Percentiles rank a stretch among this genome's conserved stretches.
phyloP scores from a whole-genome alignment of 108 stramenopile species.

The Skeletonema costatum region DNA sequence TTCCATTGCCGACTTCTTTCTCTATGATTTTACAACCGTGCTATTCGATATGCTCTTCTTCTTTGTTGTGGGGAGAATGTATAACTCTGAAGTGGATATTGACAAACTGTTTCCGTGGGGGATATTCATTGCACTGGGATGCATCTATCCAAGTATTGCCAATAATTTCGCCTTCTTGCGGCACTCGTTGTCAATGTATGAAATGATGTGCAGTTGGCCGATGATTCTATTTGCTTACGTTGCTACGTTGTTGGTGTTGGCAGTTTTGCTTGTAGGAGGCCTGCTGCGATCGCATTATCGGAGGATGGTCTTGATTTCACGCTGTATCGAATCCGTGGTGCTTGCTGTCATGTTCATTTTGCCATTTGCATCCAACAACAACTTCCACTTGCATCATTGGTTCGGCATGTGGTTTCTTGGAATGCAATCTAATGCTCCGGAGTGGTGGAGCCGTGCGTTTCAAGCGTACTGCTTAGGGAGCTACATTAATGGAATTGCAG shows the following conservation, averaged over 20 bases:
- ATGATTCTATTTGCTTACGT: constrained; percentile 62
- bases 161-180: constrained; percentile 53
- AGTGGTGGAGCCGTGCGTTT: constrained; percentile 53
- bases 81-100: constrained; percentile 31
- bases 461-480: constrained; percentile 62
- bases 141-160: constrained; percentile 54
- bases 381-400: constrained; percentile 84
- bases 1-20: constrained; percentile 47
- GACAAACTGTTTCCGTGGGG: constrained; percentile 55
- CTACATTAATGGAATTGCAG: constrained; percentile 72
- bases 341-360: constrained; percentile 44
- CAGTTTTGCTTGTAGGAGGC: constrained; percentile 22
- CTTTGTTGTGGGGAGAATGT: constrained; percentile 70
- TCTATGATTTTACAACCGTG: constrained; percentile 61
- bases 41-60: constrained; percentile 61
- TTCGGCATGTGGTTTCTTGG: constrained; percentile 58
- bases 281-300: constrained; percentile 45
- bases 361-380: constrained; percentile 42
- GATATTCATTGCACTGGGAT: constrained; percentile 25
- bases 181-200: constrained; percentile 65
- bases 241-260: constrained; percentile 36
- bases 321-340: constrained; percentile 51
- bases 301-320: constrained; percentile 36
- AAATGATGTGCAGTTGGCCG: constrained; percentile 72
- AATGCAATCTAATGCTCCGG: constrained; percentile 60